Evolutionary conservation across 2,329 filamentous ascomycete genomes (phyloP), one percentile per base, ranked within the genome.

Genomic region (Sclerotinia nivalis): DNA sequence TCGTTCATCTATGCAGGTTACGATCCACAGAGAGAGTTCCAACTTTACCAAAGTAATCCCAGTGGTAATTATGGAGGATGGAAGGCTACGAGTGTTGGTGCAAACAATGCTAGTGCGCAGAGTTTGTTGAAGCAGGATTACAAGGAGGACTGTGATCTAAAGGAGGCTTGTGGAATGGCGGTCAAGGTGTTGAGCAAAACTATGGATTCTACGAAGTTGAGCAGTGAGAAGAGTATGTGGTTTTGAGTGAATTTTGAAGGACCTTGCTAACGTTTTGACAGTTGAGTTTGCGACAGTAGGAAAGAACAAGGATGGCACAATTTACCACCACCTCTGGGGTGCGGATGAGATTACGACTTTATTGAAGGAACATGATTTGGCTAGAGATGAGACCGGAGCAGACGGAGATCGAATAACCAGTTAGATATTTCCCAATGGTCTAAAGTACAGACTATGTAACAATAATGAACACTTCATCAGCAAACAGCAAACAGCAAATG

Each of bases 171-270:
- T 80, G 93, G 91, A 68, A 91, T 97, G 86, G 96, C 96, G 15
- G 96, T 99, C 80, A 99, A 99, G 87, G 96, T 99, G 73, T 84
- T 99, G 75, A 98, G 96, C 87, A 99, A 99, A 89, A 99, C 96
- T 8, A 99, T 99, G 96, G 96, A 99, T 81, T 97, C 94, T 69
- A 98, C 95, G 68, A 99, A 97, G 86, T 84, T 99, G 79, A 97
- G 93, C 85, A 97, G 93, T 79, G 96, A 99, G 87, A 99, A 99
- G 88, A 97, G 94, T 97, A 84, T 82, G 92, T 85, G 56, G 34
- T 9, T 58, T 34, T 50, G 25, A 56, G 18, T 22, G 12, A 22
- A 31, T 5, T 50, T 59, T 18, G 5, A 28, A 54, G 25, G 52
- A n/a, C 5, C 28, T 25, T 69, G 58, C 74, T 78, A 74, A 79